phyloP scores from a whole-genome alignment of 768 basidiomycete genomes.

The Vishniacozyma victoriae region DNA sequence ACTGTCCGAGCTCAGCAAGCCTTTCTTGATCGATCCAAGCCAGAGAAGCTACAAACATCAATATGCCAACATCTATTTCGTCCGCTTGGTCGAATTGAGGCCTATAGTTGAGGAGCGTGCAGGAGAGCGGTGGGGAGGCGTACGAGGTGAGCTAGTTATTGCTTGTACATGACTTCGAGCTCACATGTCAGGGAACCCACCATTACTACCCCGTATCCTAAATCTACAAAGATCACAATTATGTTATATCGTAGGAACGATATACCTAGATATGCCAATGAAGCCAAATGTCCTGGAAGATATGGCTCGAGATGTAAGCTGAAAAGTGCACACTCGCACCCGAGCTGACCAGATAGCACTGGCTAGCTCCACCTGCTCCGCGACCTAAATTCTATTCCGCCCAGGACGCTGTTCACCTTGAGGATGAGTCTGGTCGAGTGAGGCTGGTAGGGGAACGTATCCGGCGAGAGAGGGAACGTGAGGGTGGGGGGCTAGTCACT shows the following conservation, averaged over 20 bases:
- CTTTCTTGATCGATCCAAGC: constrained; percentile 38
- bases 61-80: constrained; percentile 69
- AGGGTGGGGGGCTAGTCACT: constrained; percentile 60
- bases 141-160: constrained; percentile 45
- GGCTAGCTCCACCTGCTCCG: constrained; percentile 77
- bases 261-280: constrained; percentile 98
- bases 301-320: constrained; percentile 79
- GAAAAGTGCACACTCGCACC: background rate
- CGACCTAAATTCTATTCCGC: constrained; percentile 66
- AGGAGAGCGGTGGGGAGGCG: constrained; percentile 52
- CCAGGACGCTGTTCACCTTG: constrained; percentile 77
- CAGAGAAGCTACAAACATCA: constrained; percentile 58
- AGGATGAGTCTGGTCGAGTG: constrained; percentile 93
- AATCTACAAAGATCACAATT: constrained; percentile 78
- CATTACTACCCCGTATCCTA: constrained; percentile 15
- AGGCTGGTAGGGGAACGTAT: constrained; percentile 73
- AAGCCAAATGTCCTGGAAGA: constrained; percentile 98
- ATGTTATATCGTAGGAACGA: constrained; percentile 88
- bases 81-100: constrained; percentile 55
- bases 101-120: constrained; percentile 54
- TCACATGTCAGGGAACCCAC: constrained; percentile 12
- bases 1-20: constrained; percentile 34
- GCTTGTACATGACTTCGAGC: background rate
- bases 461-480: constrained; percentile 49
- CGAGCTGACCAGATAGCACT: constrained; percentile 57